Evolutionary conservation across 257 asterid species (phyloP).

Genomic region (Forsythia suspensa): DNA sequence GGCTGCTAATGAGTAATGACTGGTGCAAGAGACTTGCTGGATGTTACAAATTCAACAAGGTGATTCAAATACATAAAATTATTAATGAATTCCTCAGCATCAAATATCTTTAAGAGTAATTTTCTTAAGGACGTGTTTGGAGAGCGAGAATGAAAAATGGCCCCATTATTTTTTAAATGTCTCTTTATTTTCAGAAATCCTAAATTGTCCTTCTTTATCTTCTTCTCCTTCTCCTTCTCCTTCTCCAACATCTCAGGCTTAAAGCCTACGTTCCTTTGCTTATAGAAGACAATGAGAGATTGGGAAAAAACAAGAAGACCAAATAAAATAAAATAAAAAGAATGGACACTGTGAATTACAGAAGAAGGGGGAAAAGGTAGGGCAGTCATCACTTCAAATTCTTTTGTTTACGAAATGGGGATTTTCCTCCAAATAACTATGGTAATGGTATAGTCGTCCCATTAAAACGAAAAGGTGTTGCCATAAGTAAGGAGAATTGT

Average conservation of each 20-base stretch:
- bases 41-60: constrained; percentile 26
- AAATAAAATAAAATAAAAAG: no score
- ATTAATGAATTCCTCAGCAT: constrained; percentile 17
- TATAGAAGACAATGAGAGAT: neutral
- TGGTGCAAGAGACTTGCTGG: constrained; percentile 20
- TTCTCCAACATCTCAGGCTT: neutral
- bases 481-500: neutral
- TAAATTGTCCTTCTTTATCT: neutral
- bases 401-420: neutral
- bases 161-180: neutral
- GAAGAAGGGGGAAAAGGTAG: neutral
- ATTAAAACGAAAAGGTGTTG: neutral
- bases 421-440: neutral
- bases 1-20: constrained; percentile 15
- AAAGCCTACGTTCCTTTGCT: neutral
- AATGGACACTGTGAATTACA: neutral
- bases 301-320: neutral
- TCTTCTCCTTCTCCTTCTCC: neutral
- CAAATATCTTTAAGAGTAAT: neutral
- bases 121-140: neutral
- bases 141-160: neutral
- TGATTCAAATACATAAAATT: constrained; percentile 18
- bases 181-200: neutral
- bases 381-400: neutral
- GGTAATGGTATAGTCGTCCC: no score